Evolutionary conservation across 1,284 basidiomycete genomes (phyloP).

Genomic region (Microbotryomycetes sp.): DNA sequence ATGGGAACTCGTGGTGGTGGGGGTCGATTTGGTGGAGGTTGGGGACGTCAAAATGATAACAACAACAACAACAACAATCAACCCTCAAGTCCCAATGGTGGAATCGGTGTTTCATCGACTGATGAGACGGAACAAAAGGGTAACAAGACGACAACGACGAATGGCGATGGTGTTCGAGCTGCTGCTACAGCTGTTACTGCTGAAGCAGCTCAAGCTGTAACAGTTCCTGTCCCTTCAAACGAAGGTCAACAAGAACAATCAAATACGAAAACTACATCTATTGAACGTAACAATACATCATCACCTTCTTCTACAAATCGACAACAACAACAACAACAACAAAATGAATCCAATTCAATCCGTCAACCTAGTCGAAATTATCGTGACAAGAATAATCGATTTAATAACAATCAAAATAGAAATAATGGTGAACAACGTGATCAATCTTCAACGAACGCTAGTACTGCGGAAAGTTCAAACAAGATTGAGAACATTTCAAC

Average conservation of each 20-base stretch:
- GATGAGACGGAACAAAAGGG: not conserved
- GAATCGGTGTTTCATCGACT: not conserved
- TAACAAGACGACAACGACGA: not conserved
- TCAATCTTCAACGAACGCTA: no score
- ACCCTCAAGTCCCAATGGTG: no score
- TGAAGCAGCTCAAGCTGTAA: constrained; percentile 8
- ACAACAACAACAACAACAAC: not conserved
- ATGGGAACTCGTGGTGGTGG: not conserved
- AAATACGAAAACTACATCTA: not conserved
- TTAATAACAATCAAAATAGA: not conserved
- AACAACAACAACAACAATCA: no score
- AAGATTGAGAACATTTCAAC: no score
- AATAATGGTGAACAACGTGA: not conserved
- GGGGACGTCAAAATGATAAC: no score
- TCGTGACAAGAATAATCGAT: not conserved
- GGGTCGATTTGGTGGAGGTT: not conserved
- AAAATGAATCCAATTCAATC: no score
- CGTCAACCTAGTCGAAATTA: not conserved
- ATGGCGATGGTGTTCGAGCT: not conserved
- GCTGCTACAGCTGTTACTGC: not conserved
- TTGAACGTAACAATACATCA: not conserved
- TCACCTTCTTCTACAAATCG: not conserved
- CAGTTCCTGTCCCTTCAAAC: not conserved
- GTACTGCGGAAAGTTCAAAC: no score
- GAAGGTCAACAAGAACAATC: not conserved